Conservation (phyloP, 768 basidiomycete genomes). For the Mycena latifolia region DNA sequence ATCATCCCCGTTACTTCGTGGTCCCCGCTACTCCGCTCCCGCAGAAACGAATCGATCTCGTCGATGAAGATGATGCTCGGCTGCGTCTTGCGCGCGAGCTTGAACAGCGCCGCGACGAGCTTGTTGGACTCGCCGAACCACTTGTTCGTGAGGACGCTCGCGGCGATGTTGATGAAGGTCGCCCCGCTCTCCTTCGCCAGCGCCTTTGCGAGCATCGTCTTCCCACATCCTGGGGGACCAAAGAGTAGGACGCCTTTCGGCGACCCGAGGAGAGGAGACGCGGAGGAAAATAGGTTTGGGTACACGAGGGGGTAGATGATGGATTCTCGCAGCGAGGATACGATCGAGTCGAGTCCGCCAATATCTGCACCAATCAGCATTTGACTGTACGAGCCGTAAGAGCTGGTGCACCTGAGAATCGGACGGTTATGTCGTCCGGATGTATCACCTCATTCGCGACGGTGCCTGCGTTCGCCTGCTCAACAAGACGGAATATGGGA, state of each 20-base stretch:
- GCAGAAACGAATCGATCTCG: constrained; percentile 96
- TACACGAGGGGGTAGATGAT: constrained; percentile 95
- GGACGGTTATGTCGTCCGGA: constrained; percentile 86
- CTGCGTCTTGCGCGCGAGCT: constrained; percentile 92
- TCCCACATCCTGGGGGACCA: constrained; percentile 98
- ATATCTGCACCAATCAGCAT: constrained; percentile 67
- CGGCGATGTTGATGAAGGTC: constrained; percentile 92
- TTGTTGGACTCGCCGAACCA: constrained; percentile 96
- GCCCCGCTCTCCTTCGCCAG: constrained; percentile 97
- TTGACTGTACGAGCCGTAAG: neutral
- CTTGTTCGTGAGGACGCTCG: constrained; percentile 80
- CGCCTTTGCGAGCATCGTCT: constrained; percentile 99
- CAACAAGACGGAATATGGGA: constrained; percentile 7
- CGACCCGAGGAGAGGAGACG: constrained; percentile 86
- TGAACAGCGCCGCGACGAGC: constrained; percentile 94
- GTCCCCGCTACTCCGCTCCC: constrained; percentile 88
- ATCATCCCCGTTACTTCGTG: constrained; percentile 99
- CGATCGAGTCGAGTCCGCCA: constrained; percentile 93
- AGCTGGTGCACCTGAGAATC: constrained; percentile 71
- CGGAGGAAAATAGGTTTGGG: constrained; percentile 86
- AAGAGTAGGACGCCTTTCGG: constrained; percentile 97
- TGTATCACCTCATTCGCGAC: constrained; percentile 95
- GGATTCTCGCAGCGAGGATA: constrained; percentile 91
- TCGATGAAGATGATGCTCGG: constrained; percentile 99
- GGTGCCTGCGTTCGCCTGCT: constrained; percentile 61